A percentile compares a stretch with the other conserved stretches of the same genome.
Evolutionary conservation across 2,329 filamentous ascomycete genomes (phyloP).

Genomic region (Colletotrichum ledebouriae): DNA sequence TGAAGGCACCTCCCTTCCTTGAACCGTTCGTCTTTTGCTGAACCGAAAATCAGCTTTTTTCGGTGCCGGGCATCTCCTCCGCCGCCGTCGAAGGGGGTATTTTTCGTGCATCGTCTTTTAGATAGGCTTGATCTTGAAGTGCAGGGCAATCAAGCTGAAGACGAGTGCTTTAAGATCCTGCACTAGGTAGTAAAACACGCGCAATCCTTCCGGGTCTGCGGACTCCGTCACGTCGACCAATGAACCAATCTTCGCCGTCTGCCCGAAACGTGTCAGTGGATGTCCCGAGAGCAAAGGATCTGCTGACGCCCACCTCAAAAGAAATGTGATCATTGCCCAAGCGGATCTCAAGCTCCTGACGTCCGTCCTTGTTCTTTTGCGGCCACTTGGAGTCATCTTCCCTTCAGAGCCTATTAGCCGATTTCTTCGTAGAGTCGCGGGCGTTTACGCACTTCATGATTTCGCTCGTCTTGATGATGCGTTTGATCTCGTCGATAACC

Average conservation of each 20-base stretch:
- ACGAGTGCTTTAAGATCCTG: constrained; percentile 97
- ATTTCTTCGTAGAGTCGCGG: constrained; percentile 45
- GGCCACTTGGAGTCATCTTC: constrained; percentile 99
- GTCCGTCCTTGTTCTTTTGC: constrained; percentile 98
- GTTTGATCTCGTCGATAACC: constrained; percentile 93
- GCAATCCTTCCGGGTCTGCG: constrained; percentile 92
- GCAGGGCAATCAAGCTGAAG: constrained; percentile 94
- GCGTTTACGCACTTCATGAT: constrained; percentile 83
- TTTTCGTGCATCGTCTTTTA: constrained; percentile 52
- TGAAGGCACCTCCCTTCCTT: not conserved
- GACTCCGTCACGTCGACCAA: constrained; percentile 97
- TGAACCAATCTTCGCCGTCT: constrained; percentile 99
- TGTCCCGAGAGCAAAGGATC: not conserved
- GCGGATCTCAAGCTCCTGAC: constrained; percentile 95
- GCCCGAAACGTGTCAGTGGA: constrained; percentile 43
- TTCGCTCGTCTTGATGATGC: constrained; percentile 96
- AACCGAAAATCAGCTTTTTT: constrained; percentile 11
- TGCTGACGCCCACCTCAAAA: constrained; percentile 80
- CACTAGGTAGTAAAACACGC: constrained; percentile 98
- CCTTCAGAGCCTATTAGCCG: constrained; percentile 60
- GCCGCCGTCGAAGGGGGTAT: not conserved
- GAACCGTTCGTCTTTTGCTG: constrained; percentile 2
- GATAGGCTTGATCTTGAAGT: constrained; percentile 95
- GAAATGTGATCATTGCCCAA: constrained; percentile 96
- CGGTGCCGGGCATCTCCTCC: constrained; percentile 47